These are phyloP conservation scores for Annulohypoxylon moriforme DNA, from an alignment of 495 filamentous ascomycete genomes.

Conservation along the genomic window DNA sequence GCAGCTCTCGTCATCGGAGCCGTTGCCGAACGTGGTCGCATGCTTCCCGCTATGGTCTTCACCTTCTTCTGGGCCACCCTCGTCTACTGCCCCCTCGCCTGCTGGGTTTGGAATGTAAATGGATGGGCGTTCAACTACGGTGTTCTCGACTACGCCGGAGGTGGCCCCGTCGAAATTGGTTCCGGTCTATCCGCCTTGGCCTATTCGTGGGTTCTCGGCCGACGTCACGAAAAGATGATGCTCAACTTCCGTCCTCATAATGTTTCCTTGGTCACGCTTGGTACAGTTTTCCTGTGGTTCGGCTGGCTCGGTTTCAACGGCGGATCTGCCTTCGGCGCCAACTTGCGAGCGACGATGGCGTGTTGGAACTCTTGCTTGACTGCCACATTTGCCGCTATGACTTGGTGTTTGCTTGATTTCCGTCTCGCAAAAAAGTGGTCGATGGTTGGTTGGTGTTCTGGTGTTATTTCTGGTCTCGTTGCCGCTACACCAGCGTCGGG, in stretches of 20 bases:
- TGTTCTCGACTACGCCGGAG: constrained; percentile 95
- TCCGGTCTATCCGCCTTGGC: constrained; percentile 93
- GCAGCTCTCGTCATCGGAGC: constrained; percentile 93
- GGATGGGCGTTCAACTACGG: constrained; percentile 95
- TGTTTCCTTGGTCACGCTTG: constrained; percentile 95
- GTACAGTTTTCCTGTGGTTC: constrained; percentile 96
- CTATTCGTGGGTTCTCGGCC: constrained; percentile 94
- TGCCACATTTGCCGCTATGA: constrained; percentile 86
- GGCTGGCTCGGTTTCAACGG: constrained; percentile 99
- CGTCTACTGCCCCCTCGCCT: constrained; percentile 95
- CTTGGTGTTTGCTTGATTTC: constrained; percentile 96
- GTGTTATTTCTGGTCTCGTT: constrained; percentile 89
- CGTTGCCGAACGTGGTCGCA: constrained; percentile 91
- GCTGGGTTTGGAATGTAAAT: constrained; percentile 94
- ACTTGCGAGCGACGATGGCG: constrained; percentile 92
- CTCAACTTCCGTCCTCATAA: constrained; percentile 97
- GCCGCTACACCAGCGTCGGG: constrained; percentile 89
- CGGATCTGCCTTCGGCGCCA: constrained; percentile 93
- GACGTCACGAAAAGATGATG: constrained; percentile 99
- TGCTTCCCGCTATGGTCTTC: constrained; percentile 96
- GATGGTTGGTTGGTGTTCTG: constrained; percentile 99
- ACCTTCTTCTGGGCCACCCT: constrained; percentile 95
- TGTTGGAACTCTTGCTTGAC: constrained; percentile 98
- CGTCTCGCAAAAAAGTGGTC: constrained; percentile 97
- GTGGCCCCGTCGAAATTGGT: constrained; percentile 96